Percentiles rank a stretch among this genome's conserved stretches.
Conservation (phyloP, 2,329 filamentous ascomycete species). For the Trichothecium roseum region DNA sequence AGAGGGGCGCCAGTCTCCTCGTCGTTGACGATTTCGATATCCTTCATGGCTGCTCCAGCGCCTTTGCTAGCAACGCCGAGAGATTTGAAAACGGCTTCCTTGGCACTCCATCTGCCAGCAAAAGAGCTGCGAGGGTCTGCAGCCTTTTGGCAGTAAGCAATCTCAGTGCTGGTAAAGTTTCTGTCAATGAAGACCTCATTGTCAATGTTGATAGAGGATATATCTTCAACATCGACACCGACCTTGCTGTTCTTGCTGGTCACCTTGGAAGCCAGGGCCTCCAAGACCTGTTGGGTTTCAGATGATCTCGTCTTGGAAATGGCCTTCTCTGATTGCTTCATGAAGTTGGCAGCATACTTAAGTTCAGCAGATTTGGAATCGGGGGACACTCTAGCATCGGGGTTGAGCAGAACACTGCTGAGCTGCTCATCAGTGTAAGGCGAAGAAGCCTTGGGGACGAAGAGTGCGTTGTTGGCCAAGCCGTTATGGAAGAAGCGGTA, state of each 20-base stretch:
- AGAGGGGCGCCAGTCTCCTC: slow-evolving; percentile 72
- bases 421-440: slow-evolving; percentile 87
- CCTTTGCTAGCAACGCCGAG: slow-evolving; percentile 80
- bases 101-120: slow-evolving; percentile 91
- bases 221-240: slow-evolving; percentile 87
- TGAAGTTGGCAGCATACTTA: slow-evolving; percentile 59
- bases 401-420: slow-evolving; percentile 84
- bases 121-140: slow-evolving; percentile 80
- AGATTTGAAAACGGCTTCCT: slow-evolving; percentile 98
- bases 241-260: slow-evolving; percentile 58
- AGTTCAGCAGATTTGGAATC: slow-evolving; percentile 83
- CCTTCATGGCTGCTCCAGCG: slow-evolving; percentile 79
- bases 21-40: slow-evolving; percentile 84
- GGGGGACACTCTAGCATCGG: slow-evolving; percentile 70
- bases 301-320: slow-evolving; percentile 38
- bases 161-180: slow-evolving; percentile 83
- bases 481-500: slow-evolving; percentile 99
- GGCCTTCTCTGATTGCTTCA: slow-evolving; percentile 52
- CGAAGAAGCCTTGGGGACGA: slow-evolving; percentile 85
- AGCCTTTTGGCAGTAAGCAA: slow-evolving; percentile 74
- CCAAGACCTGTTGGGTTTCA: slow-evolving; percentile 65
- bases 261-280: slow-evolving; percentile 60
- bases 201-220: slow-evolving; percentile 78
- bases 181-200: slow-evolving; percentile 91
- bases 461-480: slow-evolving; percentile 94